Percentiles rank a stretch among this genome's conserved stretches.
These are phyloP conservation scores for Marasmius sp. DNA, from an alignment of 1,284 basidiomycete species.

Conservation along the genomic window DNA sequence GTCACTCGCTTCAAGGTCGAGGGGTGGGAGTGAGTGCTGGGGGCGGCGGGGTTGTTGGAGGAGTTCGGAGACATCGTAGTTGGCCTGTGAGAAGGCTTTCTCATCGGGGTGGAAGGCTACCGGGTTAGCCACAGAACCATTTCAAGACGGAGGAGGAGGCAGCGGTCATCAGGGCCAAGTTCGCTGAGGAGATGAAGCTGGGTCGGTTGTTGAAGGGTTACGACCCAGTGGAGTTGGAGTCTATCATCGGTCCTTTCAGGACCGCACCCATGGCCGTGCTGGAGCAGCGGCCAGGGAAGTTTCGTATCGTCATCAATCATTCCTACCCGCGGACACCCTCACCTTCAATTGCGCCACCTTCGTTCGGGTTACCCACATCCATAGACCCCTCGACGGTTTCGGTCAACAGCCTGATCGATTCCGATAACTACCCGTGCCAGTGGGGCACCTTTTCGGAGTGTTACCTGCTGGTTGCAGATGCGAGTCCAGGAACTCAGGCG, in stretches of 20 bases:
- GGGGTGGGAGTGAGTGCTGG: conserved; percentile 4
- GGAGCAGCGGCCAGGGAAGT: conserved; percentile 11
- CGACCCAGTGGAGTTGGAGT: not conserved
- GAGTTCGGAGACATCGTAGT: conserved; percentile 5
- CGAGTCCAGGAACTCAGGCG: conserved; percentile 21
- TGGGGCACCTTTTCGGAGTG: conserved; percentile 10
- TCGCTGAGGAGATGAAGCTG: conserved; percentile 7
- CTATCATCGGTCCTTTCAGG: conserved; percentile 8
- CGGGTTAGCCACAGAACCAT: conserved; percentile 8
- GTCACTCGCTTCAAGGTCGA: conserved; percentile 3
- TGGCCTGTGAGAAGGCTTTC: conserved; percentile 6
- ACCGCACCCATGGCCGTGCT: conserved; percentile 11
- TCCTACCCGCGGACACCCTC: conserved; percentile 2
- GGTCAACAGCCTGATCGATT: conserved; percentile 4
- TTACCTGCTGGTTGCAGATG: conserved; percentile 1
- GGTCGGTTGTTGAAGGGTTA: conserved; percentile 10
- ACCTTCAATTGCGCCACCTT: not conserved
- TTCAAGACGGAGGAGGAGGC: not conserved
- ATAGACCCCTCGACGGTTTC: not conserved
- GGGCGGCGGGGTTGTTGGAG: conserved; percentile 3
- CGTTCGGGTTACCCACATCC: too few relatives aligned
- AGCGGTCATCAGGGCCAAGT: conserved; percentile 5
- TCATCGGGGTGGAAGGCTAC: conserved; percentile 7
- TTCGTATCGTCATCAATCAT: conserved; percentile 12
- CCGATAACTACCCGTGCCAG: conserved; percentile 2